Conservation (phyloP, 768 basidiomycete genomes). For the Asterophora parasitica region DNA sequence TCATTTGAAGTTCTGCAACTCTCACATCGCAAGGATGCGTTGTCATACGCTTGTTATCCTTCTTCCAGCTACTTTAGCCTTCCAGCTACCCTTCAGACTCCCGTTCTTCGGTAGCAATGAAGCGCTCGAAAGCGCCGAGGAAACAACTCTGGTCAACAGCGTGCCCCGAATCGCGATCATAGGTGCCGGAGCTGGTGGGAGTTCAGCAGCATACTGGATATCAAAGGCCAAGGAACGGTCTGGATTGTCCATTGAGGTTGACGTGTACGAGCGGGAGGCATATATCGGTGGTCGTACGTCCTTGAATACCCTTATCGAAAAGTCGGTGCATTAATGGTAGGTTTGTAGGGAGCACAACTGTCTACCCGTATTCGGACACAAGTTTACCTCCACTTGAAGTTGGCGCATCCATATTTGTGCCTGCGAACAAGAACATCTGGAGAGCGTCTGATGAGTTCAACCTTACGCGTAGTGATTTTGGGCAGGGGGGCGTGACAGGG, state of each 20-base stretch:
- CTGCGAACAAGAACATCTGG: constrained; percentile 62
- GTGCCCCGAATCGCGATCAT: constrained; percentile 74
- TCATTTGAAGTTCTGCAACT: background rate
- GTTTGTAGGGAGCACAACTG: constrained; percentile 64
- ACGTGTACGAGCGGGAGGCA: constrained; percentile 73
- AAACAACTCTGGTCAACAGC: constrained; percentile 12
- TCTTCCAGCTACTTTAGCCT: constrained; percentile 30
- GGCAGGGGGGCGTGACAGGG: constrained; percentile 50
- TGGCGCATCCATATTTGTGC: constrained; percentile 85
- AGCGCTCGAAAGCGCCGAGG: constrained; percentile 13
- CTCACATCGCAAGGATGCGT: constrained; percentile 12
- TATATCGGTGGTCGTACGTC: constrained; percentile 85
- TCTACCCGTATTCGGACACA: constrained; percentile 65
- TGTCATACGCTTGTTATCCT: constrained; percentile 23
- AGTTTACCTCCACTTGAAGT: constrained; percentile 67
- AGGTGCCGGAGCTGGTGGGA: constrained; percentile 87
- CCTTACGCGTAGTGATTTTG: constrained; percentile 48
- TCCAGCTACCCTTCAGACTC: constrained; percentile 51
- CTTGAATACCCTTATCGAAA: background rate
- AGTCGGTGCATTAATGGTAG: constrained; percentile 1
- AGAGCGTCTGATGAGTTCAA: constrained; percentile 81
- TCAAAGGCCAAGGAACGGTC: constrained; percentile 69
- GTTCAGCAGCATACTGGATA: constrained; percentile 82
- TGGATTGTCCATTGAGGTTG: constrained; percentile 67
- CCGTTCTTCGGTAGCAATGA: constrained; percentile 46